Conservation (phyloP, 2,329 filamentous ascomycete species). For the Pseudogymnoascus sp. region DNA sequence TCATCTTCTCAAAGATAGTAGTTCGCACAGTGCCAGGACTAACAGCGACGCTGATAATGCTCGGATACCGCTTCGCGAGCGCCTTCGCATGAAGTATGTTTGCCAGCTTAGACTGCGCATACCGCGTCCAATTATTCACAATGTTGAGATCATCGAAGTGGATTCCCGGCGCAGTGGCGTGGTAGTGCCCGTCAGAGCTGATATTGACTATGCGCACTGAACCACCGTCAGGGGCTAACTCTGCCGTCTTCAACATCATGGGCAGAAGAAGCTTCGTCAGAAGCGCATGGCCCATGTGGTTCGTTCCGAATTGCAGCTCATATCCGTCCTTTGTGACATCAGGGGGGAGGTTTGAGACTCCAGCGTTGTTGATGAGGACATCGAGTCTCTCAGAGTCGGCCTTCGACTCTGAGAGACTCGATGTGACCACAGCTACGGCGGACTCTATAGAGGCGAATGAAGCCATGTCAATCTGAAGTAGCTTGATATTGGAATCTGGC, state of each 20-base stretch:
- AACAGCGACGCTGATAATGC: slow-evolving; percentile 30
- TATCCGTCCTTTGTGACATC: slow-evolving; percentile 30
- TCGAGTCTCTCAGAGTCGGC: slow-evolving; percentile 26
- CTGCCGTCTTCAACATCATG: slow-evolving; percentile 21
- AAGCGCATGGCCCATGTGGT: slow-evolving; percentile 45
- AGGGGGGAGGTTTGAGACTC: slow-evolving; percentile 20
- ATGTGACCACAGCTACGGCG: not conserved
- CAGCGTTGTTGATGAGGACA: slow-evolving; percentile 36
- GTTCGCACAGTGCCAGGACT: slow-evolving; percentile 33
- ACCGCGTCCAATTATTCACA: slow-evolving; percentile 11
- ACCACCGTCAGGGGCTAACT: not conserved
- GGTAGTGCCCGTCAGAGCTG: not conserved
- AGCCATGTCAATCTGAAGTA: slow-evolving; percentile 2
- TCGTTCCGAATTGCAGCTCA: slow-evolving; percentile 42
- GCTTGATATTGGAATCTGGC: slow-evolving; percentile 6
- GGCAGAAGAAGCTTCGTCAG: slow-evolving; percentile 42
- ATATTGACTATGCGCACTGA: slow-evolving; percentile 1
- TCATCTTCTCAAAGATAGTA: not conserved
- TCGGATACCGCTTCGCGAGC: slow-evolving; percentile 19
- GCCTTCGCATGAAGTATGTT: slow-evolving; percentile 16
- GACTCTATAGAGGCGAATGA: not conserved
- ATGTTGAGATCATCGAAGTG: slow-evolving; percentile 11
- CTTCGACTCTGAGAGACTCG: no score
- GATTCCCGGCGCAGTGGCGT: slow-evolving; percentile 11
- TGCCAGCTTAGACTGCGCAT: slow-evolving; percentile 18